Conservation (phyloP, 1,284 basidiomycete genomes). For the Ganoderma sinense region DNA sequence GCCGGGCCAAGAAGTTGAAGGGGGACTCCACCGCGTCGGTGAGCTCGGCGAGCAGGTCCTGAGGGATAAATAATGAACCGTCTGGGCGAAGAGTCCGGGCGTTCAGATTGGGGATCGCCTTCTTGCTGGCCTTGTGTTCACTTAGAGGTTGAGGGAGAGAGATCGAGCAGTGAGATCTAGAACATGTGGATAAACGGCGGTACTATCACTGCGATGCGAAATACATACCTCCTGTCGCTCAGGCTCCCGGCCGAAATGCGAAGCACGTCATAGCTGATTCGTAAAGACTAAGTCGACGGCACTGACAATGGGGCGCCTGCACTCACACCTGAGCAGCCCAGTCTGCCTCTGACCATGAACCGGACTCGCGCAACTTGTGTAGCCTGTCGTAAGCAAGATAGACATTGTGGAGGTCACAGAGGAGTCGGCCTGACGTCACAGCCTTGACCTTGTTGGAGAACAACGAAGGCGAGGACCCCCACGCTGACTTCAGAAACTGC, state of each 20-base stretch:
- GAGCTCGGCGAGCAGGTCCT: conserved; percentile 44
- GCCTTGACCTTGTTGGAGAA: conserved; percentile 45
- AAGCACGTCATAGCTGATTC: conserved; percentile 54
- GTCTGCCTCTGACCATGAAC: conserved; percentile 61
- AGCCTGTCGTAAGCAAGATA: conserved; percentile 55
- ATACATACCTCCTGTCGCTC: conserved; percentile 50
- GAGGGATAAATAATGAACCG: conserved; percentile 54
- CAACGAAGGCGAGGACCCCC: conserved; percentile 45
- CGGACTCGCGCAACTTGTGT: conserved; percentile 49
- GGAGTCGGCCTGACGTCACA: conserved; percentile 38
- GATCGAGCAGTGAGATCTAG: conserved; percentile 55
- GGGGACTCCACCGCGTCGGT: conserved; percentile 52
- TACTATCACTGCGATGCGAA: background rate
- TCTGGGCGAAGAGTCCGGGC: conserved; percentile 57
- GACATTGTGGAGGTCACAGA: conserved; percentile 48
- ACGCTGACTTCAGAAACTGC: conserved; percentile 49
- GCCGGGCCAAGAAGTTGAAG: conserved; percentile 54
- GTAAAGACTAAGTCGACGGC: conserved; percentile 7
- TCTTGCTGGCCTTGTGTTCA: conserved; percentile 35
- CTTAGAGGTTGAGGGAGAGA: conserved; percentile 56
- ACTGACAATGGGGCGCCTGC: background rate
- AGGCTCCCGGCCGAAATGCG: conserved; percentile 51
- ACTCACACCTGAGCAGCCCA: conserved; percentile 61
- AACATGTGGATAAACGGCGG: background rate
- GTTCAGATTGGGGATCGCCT: conserved; percentile 49